A percentile compares a stretch with the other conserved stretches of the same genome.
Evolutionary conservation across 2,329 filamentous ascomycete genomes (phyloP).

Genomic region (Penicillium sp.): DNA sequence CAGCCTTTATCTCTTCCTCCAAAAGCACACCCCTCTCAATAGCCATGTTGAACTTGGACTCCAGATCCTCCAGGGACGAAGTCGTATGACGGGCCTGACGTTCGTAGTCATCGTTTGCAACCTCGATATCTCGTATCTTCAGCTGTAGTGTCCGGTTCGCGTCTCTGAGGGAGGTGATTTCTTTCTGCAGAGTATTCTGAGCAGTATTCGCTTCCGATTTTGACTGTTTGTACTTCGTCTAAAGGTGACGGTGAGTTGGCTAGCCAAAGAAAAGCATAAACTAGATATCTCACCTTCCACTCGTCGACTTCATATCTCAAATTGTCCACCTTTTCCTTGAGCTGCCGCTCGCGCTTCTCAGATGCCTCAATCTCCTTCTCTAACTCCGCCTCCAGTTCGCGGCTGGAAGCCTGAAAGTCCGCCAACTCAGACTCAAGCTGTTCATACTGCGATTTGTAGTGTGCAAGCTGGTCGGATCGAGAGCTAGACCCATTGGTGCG

Average conservation of each 20-base stretch:
- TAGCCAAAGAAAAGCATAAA: neutral
- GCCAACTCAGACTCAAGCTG: slow-evolving; percentile 87
- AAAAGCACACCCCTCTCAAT: slow-evolving; percentile 92
- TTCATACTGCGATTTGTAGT: slow-evolving; percentile 97
- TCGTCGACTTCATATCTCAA: slow-evolving; percentile 91
- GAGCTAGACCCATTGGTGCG: slow-evolving; percentile 46
- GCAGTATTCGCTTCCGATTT: slow-evolving; percentile 85
- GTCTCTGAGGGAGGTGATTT: slow-evolving; percentile 90
- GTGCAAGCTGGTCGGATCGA: slow-evolving; percentile 77
- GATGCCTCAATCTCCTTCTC: slow-evolving; percentile 96
- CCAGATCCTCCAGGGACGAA: slow-evolving; percentile 93
- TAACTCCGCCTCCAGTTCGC: slow-evolving; percentile 90
- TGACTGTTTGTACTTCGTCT: slow-evolving; percentile 96
- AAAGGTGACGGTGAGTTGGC: slow-evolving; percentile 10
- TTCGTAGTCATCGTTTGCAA: slow-evolving; percentile 98
- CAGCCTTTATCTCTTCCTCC: slow-evolving; percentile 90
- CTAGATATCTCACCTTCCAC: slow-evolving; percentile 76
- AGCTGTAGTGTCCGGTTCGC: slow-evolving; percentile 79
- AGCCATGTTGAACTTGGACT: slow-evolving; percentile 93
- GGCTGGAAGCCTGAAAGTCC: slow-evolving; percentile 92
- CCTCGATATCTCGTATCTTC: slow-evolving; percentile 90
- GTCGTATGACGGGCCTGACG: slow-evolving; percentile 94
- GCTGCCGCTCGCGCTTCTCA: slow-evolving; percentile 84
- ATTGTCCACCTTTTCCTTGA: slow-evolving; percentile 86
- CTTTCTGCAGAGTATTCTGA: slow-evolving; percentile 88